phyloP scores from a whole-genome alignment of 1,284 basidiomycete species.

The Afroboletus lepidellus region DNA sequence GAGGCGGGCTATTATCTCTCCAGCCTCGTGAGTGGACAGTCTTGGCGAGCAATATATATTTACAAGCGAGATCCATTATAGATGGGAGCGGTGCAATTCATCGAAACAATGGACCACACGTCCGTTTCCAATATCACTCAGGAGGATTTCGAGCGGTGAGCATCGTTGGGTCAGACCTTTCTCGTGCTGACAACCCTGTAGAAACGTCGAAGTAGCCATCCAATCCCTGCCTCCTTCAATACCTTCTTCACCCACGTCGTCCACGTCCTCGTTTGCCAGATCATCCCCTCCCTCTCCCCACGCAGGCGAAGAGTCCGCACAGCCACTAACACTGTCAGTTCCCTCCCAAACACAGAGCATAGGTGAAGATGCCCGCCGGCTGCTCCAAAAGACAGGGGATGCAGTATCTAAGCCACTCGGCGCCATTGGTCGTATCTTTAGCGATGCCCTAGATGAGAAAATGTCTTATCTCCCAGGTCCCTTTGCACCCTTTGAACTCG shows the following conservation, averaged over 20 bases:
- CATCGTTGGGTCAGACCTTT: background rate
- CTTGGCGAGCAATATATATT: background rate
- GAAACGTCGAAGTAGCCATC: conserved; percentile 85
- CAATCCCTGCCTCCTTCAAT: conserved; percentile 66
- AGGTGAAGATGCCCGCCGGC: conserved; percentile 74
- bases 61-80: conserved; percentile 17
- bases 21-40: conserved; percentile 64
- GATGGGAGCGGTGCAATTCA: conserved; percentile 30
- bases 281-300: conserved; percentile 43
- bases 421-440: conserved; percentile 85
- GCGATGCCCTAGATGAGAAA: conserved; percentile 67
- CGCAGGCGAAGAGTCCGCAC: conserved; percentile 83
- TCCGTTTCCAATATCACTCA: conserved; percentile 90
- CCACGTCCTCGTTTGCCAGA: conserved; percentile 26
- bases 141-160: conserved; percentile 85
- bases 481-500: conserved; percentile 60
- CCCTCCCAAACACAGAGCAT: conserved; percentile 50
- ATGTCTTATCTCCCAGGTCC: conserved; percentile 59
- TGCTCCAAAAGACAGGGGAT: conserved; percentile 86
- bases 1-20: conserved; percentile 98
- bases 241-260: conserved; percentile 47
- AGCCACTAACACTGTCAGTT: conserved; percentile 66
- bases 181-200: conserved; percentile 25
- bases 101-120: conserved; percentile 86
- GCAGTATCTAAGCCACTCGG: conserved; percentile 85